Percentiles rank a stretch among this genome's conserved stretches.
These are phyloP conservation scores for Penicillium cinerascens DNA, from an alignment of 495 filamentous ascomycete species.

Conservation along the genomic window DNA sequence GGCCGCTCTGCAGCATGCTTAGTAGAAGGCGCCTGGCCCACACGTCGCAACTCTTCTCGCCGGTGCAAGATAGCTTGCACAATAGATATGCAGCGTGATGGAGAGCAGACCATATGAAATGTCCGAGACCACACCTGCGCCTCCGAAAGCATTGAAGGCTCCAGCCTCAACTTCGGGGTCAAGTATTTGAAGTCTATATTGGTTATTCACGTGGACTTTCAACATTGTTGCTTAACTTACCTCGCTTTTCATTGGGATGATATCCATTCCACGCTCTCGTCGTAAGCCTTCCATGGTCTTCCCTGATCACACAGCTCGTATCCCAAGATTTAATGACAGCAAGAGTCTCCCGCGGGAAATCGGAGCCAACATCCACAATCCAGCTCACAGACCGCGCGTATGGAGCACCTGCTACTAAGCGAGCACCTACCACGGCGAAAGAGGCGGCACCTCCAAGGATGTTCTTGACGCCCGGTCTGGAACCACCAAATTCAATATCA, in stretches of 20 bases:
- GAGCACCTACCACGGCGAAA: slow-evolving; percentile 83
- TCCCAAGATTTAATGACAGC: slow-evolving; percentile 64
- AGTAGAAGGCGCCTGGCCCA: slow-evolving; percentile 23
- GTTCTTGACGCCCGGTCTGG: slow-evolving; percentile 57
- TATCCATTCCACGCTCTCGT: slow-evolving; percentile 94
- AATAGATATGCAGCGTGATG: slow-evolving; percentile 70
- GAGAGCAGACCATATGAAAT: slow-evolving; percentile 85
- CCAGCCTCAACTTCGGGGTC: slow-evolving; percentile 79
- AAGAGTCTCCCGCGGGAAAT: slow-evolving; percentile 71
- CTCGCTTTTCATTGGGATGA: slow-evolving; percentile 52
- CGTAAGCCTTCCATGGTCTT: slow-evolving; percentile 64
- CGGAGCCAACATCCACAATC: slow-evolving; percentile 85
- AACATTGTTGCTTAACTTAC: slow-evolving; percentile 27
- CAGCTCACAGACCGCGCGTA: slow-evolving; percentile 64
- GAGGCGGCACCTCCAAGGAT: slow-evolving; percentile 83
- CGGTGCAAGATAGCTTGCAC: slow-evolving; percentile 57
- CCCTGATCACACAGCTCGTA: slow-evolving; percentile 66
- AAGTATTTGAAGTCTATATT: slow-evolving; percentile 75
- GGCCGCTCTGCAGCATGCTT: slow-evolving; percentile 43
- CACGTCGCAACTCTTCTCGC: slow-evolving; percentile 34
- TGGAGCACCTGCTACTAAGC: slow-evolving; percentile 63
- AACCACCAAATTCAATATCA: slow-evolving; percentile 73
- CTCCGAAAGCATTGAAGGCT: slow-evolving; percentile 53
- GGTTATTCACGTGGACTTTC: slow-evolving; percentile 23
- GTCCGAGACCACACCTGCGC: slow-evolving; percentile 64